Percentiles rank a stretch among this genome's conserved stretches.
Evolutionary conservation across 1,284 basidiomycete genomes (phyloP).

Genomic region (Malassezia furfur): DNA sequence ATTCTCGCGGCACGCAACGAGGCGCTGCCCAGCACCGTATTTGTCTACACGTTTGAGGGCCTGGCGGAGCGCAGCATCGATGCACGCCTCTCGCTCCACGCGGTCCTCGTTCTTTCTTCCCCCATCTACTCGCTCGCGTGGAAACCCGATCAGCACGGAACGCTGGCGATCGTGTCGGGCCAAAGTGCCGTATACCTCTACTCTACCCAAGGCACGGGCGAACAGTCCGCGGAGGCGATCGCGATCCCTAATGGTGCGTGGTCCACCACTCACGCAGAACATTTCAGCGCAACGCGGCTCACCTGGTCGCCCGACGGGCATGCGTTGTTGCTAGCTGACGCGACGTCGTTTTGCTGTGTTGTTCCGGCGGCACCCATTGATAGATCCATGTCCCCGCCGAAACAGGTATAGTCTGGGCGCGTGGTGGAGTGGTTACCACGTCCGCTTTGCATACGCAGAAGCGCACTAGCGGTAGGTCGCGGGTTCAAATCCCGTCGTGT

Average conservation of each 20-base stretch:
- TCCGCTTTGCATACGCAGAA: conserved; percentile 17
- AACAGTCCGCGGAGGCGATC: conserved; percentile 12
- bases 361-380: conserved; percentile 1
- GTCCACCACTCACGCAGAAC: not conserved
- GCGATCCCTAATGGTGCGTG: conserved; percentile 12
- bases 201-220: not conserved
- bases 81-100: conserved; percentile 50
- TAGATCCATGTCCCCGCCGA: not conserved
- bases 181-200: conserved; percentile 61
- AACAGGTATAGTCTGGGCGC: conserved; percentile 9
- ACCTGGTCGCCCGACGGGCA: conserved; percentile 13
- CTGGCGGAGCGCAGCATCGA: not conserved
- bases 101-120: conserved; percentile 59
- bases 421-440: conserved; percentile 23
- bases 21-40: conserved; percentile 48
- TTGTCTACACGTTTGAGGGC: conserved; percentile 55
- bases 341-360: conserved; percentile 9
- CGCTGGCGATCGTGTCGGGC: conserved; percentile 61
- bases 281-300: conserved; percentile 2
- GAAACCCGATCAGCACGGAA: conserved; percentile 64
- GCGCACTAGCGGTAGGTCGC: conserved; percentile 19
- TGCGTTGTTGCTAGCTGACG: conserved; percentile 4
- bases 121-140: conserved; percentile 60
- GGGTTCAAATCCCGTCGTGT: conserved; percentile 24
- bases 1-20: conserved; percentile 49